Base-by-base conservation (phyloP, 2,329 filamentous ascomycete genomes). In the Tricladium varicosporioides region DNA sequence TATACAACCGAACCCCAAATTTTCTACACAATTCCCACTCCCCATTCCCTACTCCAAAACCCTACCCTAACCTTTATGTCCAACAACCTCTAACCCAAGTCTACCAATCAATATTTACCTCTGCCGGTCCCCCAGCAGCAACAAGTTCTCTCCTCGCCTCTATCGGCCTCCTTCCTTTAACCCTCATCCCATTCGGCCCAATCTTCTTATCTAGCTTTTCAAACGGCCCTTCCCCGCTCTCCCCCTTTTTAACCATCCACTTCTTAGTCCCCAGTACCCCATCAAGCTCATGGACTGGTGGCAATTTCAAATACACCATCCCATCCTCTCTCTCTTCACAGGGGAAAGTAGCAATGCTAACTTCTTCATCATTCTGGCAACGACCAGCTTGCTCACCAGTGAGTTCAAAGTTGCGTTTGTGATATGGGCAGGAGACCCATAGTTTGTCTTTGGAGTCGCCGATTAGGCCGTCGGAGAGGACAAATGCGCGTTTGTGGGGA, bases 321-420 rank as follows among this genome's bases (percentile, higher is more conserved):
- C 89, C 90, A 70, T 94, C 91, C 0, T 79, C 80, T 1, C 91
- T 77, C 70, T 87, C 87, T 72, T 96, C 89, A 4, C 84, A 85
- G 0, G 82, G 81, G 71, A 96, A 96, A 0, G 88, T 92, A 2
- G 91, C 91, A 66, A 96, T 92, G 64, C 86, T 91, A 62, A 94
- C 79, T 16, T 78, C 78, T 33, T 81, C 78, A 71, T 96, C 91
- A 69, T 87, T 93, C 52, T 80, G 83, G 74, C 92, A 95, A 15
- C 81, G 78, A 1, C 91, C 91, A 0, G 83, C 80, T 51, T 84
- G 75, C 31, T 79, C 76, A 44, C 85, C 86, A 42, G 79, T 80
- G 45, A 96, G 83, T 69, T 91, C 85, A 71, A 88, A 96, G 75
- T 96, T 96, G 63, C 91, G 85, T 77, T 96, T 96, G 77, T 96